These are phyloP conservation scores for Beauveria asiatica DNA, from an alignment of 2,329 filamentous ascomycete genomes.

Conservation along the genomic window DNA sequence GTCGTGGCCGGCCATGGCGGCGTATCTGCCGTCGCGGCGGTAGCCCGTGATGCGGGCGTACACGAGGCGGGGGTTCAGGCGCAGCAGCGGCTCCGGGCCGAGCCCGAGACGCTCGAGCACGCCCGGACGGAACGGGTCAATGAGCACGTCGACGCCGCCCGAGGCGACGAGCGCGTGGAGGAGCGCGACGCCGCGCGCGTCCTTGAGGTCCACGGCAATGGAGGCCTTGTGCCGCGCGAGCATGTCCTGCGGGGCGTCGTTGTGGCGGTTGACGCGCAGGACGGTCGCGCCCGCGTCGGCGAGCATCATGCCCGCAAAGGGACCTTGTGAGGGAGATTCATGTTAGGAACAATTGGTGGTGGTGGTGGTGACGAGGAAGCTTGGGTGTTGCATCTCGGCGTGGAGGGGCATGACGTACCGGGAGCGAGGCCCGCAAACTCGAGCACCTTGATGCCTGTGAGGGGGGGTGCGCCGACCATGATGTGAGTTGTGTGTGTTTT, in stretches of 20 bases:
- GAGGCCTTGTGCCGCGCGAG: constrained; percentile 76
- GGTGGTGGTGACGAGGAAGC: background rate
- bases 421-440: constrained; percentile 56
- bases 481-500: background rate
- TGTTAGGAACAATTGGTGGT: background rate
- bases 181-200: constrained; percentile 51
- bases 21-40: constrained; percentile 76
- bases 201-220: constrained; percentile 72
- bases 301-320: constrained; percentile 81
- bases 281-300: constrained; percentile 85
- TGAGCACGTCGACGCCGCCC: constrained; percentile 73
- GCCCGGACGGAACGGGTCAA: constrained; percentile 88
- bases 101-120: constrained; percentile 81
- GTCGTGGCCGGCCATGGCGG: constrained; percentile 84
- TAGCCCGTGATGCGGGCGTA: constrained; percentile 87
- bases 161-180: constrained; percentile 54
- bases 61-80: constrained; percentile 65
- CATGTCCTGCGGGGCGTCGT: constrained; percentile 48
- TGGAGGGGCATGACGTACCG: constrained; percentile 30
- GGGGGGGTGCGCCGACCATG: constrained; percentile 25
- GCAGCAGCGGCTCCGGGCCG: constrained; percentile 58
- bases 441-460: constrained; percentile 47
- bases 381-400: background rate
- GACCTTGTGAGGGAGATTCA: constrained; percentile 42
- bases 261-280: constrained; percentile 70